phyloP scores from a whole-genome alignment of 345 rosid genomes.

The Chamaenerion angustifolium region DNA sequence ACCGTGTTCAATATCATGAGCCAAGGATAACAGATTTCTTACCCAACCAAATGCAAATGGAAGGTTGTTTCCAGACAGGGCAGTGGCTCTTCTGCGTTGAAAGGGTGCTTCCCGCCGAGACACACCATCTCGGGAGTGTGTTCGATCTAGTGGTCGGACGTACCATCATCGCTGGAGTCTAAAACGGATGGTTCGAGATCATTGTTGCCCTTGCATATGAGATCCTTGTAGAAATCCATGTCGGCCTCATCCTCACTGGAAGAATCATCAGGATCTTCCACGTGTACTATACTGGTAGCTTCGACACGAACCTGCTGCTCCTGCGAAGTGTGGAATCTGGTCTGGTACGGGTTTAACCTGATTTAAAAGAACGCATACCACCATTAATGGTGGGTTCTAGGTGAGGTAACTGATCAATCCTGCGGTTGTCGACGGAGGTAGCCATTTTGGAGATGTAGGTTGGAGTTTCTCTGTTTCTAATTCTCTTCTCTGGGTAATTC shows the following conservation, averaged over 20 bases:
- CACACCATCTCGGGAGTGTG: slow-evolving; percentile 78
- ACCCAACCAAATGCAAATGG: too few species aligned
- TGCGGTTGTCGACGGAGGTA: slow-evolving; percentile 72
- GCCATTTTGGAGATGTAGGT: slow-evolving; percentile 50
- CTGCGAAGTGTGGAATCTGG: slow-evolving; percentile 21
- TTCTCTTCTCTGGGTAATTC: too few species aligned
- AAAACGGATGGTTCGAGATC: slow-evolving; percentile 57
- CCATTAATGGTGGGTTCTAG: slow-evolving; percentile 36
- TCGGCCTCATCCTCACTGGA: slow-evolving; percentile 33
- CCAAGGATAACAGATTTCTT: too few species aligned
- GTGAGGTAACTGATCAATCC: slow-evolving; percentile 20
- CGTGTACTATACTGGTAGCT: slow-evolving; percentile 12
- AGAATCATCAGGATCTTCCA: slow-evolving; percentile 23
- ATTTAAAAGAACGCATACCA: slow-evolving; percentile 36
- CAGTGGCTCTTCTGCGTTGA: slow-evolving; percentile 73
- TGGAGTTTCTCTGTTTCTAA: too few species aligned
- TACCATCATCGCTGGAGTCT: slow-evolving; percentile 64
- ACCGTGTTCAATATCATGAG: too few species aligned
- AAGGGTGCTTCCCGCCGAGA: slow-evolving; percentile 92
- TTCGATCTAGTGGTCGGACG: slow-evolving; percentile 67
- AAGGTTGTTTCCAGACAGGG: too few species aligned
- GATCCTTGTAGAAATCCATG: slow-evolving; percentile 19
- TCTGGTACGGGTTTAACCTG: slow-evolving; percentile 28
- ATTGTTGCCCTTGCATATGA: slow-evolving; percentile 32
- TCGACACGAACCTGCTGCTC: slow-evolving; percentile 5